These are phyloP conservation scores for Neonectria sp. DNA, from an alignment of 2,329 filamentous ascomycete species.

Conservation along the genomic window DNA sequence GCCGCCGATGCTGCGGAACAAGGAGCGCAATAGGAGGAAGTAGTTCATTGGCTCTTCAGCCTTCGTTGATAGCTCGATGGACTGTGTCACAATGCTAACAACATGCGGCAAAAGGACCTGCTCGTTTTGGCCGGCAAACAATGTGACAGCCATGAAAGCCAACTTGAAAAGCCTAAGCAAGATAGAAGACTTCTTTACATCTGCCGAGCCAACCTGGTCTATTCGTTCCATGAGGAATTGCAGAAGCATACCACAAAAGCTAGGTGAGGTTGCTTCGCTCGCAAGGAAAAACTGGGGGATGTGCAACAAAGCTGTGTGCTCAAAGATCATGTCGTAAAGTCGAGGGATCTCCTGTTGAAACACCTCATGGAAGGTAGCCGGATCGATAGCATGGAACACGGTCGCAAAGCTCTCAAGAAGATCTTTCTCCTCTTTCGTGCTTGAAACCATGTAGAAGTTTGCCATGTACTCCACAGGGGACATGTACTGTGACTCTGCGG, in stretches of 20 bases:
- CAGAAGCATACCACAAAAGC: slow-evolving; percentile 97
- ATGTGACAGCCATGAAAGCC: slow-evolving; percentile 98
- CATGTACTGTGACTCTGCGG: slow-evolving; percentile 79
- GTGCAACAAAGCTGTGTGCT: slow-evolving; percentile 93
- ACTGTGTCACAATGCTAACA: slow-evolving; percentile 96
- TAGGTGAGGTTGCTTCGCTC: slow-evolving; percentile 97
- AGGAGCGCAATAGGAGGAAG: slow-evolving; percentile 90
- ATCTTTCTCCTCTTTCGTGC: slow-evolving; percentile 96
- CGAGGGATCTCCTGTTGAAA: slow-evolving; percentile 98
- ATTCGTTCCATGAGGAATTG: slow-evolving; percentile 98
- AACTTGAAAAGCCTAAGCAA: slow-evolving; percentile 95
- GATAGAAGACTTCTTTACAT: slow-evolving; percentile 94
- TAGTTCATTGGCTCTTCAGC: slow-evolving; percentile 99
- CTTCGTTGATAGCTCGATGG: slow-evolving; percentile 94
- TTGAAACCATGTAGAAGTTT: slow-evolving; percentile 95
- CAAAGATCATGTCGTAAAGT: slow-evolving; percentile 97
- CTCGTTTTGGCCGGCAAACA: slow-evolving; percentile 96
- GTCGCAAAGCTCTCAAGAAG: slow-evolving; percentile 97
- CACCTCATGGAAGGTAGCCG: slow-evolving; percentile 97
- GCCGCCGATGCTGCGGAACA: slow-evolving; percentile 97
- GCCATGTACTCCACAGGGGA: slow-evolving; percentile 94
- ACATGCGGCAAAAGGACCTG: slow-evolving; percentile 96
- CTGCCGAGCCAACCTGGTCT: slow-evolving; percentile 91
- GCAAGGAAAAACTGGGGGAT: slow-evolving; percentile 98
- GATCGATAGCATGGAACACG: slow-evolving; percentile 98